phyloP scores from a whole-genome alignment of 805 yeast genomes.

The Monosporozyma aquatica region DNA sequence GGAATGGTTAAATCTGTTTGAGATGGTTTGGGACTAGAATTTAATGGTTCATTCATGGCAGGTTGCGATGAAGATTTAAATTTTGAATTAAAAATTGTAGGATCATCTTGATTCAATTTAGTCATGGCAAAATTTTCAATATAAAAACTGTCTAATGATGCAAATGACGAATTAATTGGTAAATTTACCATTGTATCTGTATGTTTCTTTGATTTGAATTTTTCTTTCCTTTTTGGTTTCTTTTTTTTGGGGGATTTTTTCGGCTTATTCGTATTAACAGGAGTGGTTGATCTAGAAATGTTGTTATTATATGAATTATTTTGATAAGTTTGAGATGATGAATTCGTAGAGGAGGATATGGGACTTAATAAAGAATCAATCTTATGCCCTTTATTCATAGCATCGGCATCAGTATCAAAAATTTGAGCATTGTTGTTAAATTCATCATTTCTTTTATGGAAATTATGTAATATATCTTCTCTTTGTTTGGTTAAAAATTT shows the following conservation, averaged over 20 bases:
- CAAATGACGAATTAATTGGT: conserved; percentile 67
- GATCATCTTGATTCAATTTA: conserved; percentile 7
- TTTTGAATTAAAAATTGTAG: background rate
- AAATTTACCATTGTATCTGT: conserved; percentile 46
- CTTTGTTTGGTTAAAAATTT: conserved; percentile 12
- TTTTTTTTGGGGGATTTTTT: background rate
- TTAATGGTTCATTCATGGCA: background rate
- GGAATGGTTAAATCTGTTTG: background rate
- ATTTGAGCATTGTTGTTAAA: background rate
- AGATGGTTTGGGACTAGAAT: background rate
- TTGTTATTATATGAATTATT: background rate
- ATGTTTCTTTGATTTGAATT: background rate
- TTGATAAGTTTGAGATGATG: no score
- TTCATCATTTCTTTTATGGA: no score
- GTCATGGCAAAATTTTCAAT: conserved; percentile 41
- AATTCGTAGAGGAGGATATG: no score
- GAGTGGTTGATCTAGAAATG: background rate
- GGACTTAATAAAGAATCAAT: conserved; percentile 1
- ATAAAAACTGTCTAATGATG: conserved; percentile 58
- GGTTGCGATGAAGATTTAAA: conserved; percentile 4
- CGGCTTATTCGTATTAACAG: background rate
- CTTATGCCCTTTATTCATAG: background rate
- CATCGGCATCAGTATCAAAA: background rate
- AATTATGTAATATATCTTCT: no score
- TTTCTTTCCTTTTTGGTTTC: conserved; percentile 3